phyloP scores from a whole-genome alignment of 2,329 filamentous ascomycete species.

The Diaporthe velutina region DNA sequence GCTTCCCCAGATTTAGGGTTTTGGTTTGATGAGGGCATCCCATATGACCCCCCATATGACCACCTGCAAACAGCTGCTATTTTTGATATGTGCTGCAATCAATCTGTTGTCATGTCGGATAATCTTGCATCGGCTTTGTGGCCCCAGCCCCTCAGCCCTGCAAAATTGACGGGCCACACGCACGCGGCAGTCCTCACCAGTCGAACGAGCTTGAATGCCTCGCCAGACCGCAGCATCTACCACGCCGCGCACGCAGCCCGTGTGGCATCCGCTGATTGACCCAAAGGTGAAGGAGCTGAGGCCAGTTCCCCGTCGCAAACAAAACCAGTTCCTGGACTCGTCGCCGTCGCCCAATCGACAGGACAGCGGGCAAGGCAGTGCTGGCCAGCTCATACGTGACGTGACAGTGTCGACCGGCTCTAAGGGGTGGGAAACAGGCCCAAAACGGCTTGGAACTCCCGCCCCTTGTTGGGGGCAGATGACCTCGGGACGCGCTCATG shows the following conservation, averaged over 20 bases:
- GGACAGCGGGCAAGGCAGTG: slow-evolving; percentile 21
- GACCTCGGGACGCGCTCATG: slow-evolving; percentile 30
- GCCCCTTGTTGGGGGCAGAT: slow-evolving; percentile 25
- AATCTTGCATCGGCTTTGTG: slow-evolving; percentile 11
- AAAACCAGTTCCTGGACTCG: slow-evolving; percentile 4
- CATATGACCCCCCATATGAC: slow-evolving; percentile 26
- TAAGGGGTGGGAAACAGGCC: slow-evolving; percentile 13
- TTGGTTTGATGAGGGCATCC: slow-evolving; percentile 31
- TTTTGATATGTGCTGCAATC: slow-evolving; percentile 25
- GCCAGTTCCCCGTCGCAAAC: not conserved
- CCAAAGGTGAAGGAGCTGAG: not conserved
- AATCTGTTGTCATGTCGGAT: slow-evolving; percentile 25
- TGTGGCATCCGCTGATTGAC: slow-evolving; percentile 20
- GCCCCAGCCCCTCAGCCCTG: not conserved
- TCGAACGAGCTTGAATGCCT: slow-evolving; percentile 1
- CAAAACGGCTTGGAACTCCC: slow-evolving; percentile 22
- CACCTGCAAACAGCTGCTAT: slow-evolving; percentile 30
- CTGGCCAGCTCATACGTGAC: slow-evolving; percentile 25
- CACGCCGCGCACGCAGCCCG: slow-evolving; percentile 10
- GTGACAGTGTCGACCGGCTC: slow-evolving; percentile 17
- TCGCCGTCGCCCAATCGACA: slow-evolving; percentile 5
- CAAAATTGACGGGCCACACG: not conserved
- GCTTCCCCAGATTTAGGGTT: slow-evolving; percentile 31
- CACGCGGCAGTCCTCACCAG: not conserved
- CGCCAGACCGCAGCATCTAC: slow-evolving; percentile 15